Conservation (phyloP, 78 protist species). For the Mastigamoeba balamuthi region DNA sequence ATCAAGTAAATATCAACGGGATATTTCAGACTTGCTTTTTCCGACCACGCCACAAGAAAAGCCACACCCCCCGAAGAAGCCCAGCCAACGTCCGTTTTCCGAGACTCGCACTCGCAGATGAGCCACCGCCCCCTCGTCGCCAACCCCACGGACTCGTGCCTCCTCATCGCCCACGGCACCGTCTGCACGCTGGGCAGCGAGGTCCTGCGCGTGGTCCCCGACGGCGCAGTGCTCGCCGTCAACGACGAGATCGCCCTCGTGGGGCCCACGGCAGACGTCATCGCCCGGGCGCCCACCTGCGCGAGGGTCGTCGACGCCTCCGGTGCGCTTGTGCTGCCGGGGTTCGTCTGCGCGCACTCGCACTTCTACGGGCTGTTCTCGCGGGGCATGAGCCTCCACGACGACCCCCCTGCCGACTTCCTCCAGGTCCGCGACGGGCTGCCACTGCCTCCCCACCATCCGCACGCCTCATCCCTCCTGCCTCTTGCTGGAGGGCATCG, state of each 20-base stretch:
- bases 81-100: too few species aligned
- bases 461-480: too few species aligned
- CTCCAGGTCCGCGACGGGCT: too few species aligned
- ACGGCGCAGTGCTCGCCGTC: background rate
- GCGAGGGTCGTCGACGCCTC: background rate
- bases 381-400: background rate
- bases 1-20: too few species aligned
- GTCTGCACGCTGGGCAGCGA: background rate
- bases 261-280: background rate
- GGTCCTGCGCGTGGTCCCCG: background rate
- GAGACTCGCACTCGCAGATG: too few species aligned
- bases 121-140: too few species aligned
- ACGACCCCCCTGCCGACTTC: background rate
- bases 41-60: too few species aligned
- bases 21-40: too few species aligned
- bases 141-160: too few species aligned
- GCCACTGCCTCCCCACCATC: too few species aligned
- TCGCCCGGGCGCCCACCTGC: background rate
- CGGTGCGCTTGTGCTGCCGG: background rate
- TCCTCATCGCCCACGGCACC: background rate
- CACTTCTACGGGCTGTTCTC: background rate
- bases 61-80: too few species aligned
- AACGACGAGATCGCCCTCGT: background rate
- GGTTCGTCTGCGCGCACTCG: background rate
- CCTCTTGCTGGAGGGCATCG: too few species aligned